phyloP scores from a whole-genome alignment of 345 rosid genomes.

The Limnanthes douglasii region DNA sequence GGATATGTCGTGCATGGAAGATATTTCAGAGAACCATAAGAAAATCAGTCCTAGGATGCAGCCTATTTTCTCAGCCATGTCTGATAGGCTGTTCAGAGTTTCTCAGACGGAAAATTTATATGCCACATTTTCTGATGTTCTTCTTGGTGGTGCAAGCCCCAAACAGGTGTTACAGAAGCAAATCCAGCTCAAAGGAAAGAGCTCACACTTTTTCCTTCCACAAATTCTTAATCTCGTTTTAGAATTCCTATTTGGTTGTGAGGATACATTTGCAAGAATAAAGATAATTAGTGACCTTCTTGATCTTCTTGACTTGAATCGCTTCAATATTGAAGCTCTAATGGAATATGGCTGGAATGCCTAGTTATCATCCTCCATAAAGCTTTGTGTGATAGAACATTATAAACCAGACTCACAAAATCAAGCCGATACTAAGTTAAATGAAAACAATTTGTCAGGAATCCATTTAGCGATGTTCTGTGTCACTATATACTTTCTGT shows the following conservation, averaged over 20 bases:
- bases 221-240: constrained; percentile 63
- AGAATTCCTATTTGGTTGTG: constrained; percentile 52
- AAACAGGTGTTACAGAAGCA: constrained; percentile 91
- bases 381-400: constrained; percentile 55
- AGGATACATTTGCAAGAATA: constrained; percentile 47
- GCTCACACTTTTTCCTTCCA: constrained; percentile 71
- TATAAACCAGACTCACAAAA: constrained; percentile 27
- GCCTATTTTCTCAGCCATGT: constrained; percentile 56
- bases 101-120: constrained; percentile 76
- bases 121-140: constrained; percentile 85
- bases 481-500: constrained; percentile 62
- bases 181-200: constrained; percentile 37
- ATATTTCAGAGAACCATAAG: constrained; percentile 55
- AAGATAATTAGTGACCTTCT: constrained; percentile 62
- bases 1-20: constrained; percentile 88
- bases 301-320: constrained; percentile 78
- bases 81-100: constrained; percentile 64
- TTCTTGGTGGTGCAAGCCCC: constrained; percentile 99
- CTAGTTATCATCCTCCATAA: constrained; percentile 56
- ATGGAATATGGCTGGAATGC: constrained; percentile 98
- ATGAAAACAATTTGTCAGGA: constrained; percentile 53
- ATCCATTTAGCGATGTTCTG: constrained; percentile 64
- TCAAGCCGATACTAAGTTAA: constrained; percentile 23
- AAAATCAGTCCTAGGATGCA: constrained; percentile 40
- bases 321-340: constrained; percentile 75